Conservation (phyloP, 73 alveolate genomes). For the Tetrahymena malaccensis region DNA sequence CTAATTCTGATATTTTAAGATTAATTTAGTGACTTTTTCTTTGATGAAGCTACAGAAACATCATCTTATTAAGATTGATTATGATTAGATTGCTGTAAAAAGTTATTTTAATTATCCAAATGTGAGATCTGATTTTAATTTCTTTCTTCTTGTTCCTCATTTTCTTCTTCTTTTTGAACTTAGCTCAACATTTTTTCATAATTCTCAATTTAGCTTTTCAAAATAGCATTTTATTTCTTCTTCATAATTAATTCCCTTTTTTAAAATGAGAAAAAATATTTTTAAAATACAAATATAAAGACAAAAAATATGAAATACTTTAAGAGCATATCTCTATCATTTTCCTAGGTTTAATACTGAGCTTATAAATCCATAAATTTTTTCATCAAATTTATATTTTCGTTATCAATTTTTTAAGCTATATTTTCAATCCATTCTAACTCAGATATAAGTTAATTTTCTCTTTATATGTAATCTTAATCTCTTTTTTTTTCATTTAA, state of each 20-base stretch:
- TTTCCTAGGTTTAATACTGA: constrained; percentile 31
- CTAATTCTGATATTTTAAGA: background rate
- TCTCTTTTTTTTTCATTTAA: background rate
- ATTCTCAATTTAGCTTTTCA: constrained; percentile 11
- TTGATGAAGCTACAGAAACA: background rate
- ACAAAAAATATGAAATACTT: background rate
- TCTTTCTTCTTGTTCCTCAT: background rate
- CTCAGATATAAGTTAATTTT: constrained; percentile 24
- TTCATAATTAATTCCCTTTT: constrained; percentile 22
- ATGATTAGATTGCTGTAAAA: background rate
- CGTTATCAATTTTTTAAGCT: constrained; percentile 41
- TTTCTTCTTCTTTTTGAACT: constrained; percentile 15
- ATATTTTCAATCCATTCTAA: constrained; percentile 40
- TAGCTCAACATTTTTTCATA: constrained; percentile 20
- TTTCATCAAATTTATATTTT: constrained; percentile 20
- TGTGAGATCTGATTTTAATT: background rate
- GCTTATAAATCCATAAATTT: constrained; percentile 16
- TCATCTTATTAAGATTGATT: background rate
- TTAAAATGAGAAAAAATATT: background rate
- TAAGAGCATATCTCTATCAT: constrained; percentile 34
- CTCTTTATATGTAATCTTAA: constrained; percentile 32
- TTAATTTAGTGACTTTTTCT: background rate
- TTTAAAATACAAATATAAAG: background rate
- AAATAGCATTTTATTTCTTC: constrained; percentile 31
- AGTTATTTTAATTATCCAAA: background rate